phyloP scores from a whole-genome alignment of 345 rosid genomes.

The Eucalyptus erythrocorys region DNA sequence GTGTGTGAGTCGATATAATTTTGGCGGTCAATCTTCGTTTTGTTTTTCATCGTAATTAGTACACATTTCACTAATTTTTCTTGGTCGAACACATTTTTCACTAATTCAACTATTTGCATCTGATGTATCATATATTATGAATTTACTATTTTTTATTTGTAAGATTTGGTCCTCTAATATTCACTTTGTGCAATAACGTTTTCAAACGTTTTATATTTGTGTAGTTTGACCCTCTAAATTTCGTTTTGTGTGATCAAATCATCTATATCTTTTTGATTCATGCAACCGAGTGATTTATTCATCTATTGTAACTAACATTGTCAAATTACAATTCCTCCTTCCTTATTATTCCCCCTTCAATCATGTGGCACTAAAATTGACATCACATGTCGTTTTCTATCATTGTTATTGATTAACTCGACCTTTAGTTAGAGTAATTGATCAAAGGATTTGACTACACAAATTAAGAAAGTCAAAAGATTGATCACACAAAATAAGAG shows the following conservation, averaged over 20 bases:
- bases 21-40: neutral
- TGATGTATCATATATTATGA: neutral
- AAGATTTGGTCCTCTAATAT: neutral
- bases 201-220: neutral
- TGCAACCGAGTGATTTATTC: neutral
- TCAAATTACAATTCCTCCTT: neutral
- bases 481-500: neutral
- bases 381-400: neutral
- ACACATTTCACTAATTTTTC: neutral
- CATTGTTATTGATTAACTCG: neutral
- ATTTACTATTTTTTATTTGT: neutral
- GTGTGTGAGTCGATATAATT: neutral
- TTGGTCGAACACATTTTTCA: too few relatives aligned
- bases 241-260: neutral
- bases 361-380: neutral
- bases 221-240: neutral
- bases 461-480: neutral
- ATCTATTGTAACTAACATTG: neutral
- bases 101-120: neutral
- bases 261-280: neutral
- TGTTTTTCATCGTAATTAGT: neutral
- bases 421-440: accelerated
- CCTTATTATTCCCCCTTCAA: neutral
- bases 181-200: neutral
- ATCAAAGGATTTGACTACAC: neutral